These are phyloP conservation scores for Cutaneotrichosporon daszewskae DNA, from an alignment of 1,284 basidiomycete species.

Conservation along the genomic window DNA sequence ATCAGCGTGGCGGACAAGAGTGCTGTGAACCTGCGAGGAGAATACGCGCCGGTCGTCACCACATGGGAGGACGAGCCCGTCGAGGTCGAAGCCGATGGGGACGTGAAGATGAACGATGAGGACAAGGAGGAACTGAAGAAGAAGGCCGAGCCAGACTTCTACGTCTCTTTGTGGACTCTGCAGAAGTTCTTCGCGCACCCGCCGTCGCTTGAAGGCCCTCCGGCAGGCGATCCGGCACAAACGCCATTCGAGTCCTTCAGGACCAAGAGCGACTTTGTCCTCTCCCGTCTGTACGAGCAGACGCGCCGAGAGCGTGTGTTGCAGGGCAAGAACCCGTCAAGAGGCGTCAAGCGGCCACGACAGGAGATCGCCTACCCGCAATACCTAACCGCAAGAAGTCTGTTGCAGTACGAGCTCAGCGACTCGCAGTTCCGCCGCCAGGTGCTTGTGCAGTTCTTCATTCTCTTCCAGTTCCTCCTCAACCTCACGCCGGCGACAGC, in stretches of 20 bases:
- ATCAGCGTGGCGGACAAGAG: slow-evolving; percentile 43
- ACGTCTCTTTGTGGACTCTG: slow-evolving; percentile 44
- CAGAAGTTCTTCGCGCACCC: slow-evolving; percentile 45
- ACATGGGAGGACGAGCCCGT: slow-evolving; percentile 33
- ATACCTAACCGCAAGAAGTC: slow-evolving; percentile 38
- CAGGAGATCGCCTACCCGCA: slow-evolving; percentile 35
- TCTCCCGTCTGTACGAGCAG: slow-evolving; percentile 36
- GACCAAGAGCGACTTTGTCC: slow-evolving; percentile 34
- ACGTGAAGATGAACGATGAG: slow-evolving; percentile 22
- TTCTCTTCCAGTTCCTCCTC: slow-evolving; percentile 45
- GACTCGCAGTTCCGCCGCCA: slow-evolving; percentile 45
- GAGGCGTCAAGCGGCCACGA: slow-evolving; percentile 25
- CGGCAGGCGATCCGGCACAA: slow-evolving; percentile 15
- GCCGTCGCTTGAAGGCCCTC: slow-evolving; percentile 35
- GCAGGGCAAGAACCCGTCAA: slow-evolving; percentile 24
- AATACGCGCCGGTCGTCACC: slow-evolving; percentile 35
- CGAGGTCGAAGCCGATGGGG: slow-evolving; percentile 14
- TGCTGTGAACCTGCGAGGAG: slow-evolving; percentile 42
- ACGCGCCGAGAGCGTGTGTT: slow-evolving; percentile 32
- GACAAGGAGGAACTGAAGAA: slow-evolving; percentile 3
- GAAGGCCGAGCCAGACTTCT: slow-evolving; percentile 32
- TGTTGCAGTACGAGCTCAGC: slow-evolving; percentile 39
- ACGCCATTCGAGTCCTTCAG: slow-evolving; percentile 37
- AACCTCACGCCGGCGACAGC: slow-evolving; percentile 35
- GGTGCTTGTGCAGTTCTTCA: slow-evolving; percentile 45